phyloP scores from a whole-genome alignment of 1,284 basidiomycete genomes.

The Rhodotorula sp. region DNA sequence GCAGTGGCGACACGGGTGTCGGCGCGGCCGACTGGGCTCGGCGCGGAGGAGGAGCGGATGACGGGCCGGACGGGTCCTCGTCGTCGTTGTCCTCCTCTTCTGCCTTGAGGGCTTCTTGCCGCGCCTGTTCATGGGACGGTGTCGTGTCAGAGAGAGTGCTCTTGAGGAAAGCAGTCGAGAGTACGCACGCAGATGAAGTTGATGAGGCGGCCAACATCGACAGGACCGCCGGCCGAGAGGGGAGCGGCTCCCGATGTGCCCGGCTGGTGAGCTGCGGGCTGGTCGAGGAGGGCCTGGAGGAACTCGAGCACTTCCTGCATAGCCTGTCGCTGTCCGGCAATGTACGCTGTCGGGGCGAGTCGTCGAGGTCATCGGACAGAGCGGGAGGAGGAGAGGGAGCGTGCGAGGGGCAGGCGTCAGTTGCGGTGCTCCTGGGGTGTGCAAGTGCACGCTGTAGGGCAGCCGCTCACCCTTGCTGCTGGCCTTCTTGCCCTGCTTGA shows the following conservation, averaged over 20 bases:
- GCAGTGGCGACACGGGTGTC: constrained; percentile 10
- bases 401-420: neutral
- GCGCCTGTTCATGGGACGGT: constrained; percentile 11
- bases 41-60: constrained; percentile 14
- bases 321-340: constrained; percentile 40
- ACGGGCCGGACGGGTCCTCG: constrained; percentile 13
- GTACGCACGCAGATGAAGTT: constrained; percentile 39
- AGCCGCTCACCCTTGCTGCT: constrained; percentile 28
- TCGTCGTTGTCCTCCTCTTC: constrained; percentile 42
- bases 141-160: neutral
- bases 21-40: constrained; percentile 25
- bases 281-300: constrained; percentile 39
- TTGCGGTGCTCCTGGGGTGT: neutral
- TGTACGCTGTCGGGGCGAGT: constrained; percentile 25
- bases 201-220: constrained; percentile 37
- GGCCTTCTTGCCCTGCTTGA: constrained; percentile 39
- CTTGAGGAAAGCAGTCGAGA: neutral
- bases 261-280: constrained; percentile 10
- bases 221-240: constrained; percentile 1
- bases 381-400: neutral
- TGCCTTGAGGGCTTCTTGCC: constrained; percentile 39
- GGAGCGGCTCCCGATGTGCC: neutral
- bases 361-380: neutral
- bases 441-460: neutral
- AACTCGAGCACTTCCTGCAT: constrained; percentile 43